Evolutionary conservation across 2,329 filamentous ascomycete species (phyloP).

Genomic region (Penicillium sclerotiorum): DNA sequence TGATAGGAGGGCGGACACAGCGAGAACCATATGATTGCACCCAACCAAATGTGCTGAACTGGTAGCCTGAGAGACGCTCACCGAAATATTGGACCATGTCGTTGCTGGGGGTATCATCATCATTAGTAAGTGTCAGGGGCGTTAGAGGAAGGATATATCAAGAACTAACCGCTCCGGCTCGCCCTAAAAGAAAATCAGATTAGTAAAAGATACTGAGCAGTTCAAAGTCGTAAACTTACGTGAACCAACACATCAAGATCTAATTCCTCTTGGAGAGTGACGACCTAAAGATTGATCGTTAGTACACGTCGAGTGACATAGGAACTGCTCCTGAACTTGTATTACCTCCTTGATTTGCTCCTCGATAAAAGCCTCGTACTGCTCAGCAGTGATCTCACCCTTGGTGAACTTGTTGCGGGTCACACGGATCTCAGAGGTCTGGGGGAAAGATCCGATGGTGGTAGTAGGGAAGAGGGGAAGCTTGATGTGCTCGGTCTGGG

Average conservation of each 20-base stretch:
- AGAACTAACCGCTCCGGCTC: slow-evolving; percentile 77
- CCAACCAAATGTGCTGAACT: slow-evolving; percentile 95
- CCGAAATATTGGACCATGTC: slow-evolving; percentile 99
- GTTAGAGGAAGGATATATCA: too few species aligned
- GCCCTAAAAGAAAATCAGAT: slow-evolving; percentile 39
- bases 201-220: too few species aligned
- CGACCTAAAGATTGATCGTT: slow-evolving; percentile 82
- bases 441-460: slow-evolving; percentile 98
- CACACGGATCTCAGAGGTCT: slow-evolving; percentile 97
- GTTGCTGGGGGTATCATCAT: too few species aligned
- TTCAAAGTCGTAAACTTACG: too few species aligned
- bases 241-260: slow-evolving; percentile 96
- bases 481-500: slow-evolving; percentile 90
- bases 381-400: slow-evolving; percentile 84
- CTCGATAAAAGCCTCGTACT: slow-evolving; percentile 99
- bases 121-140: too few species aligned
- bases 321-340: too few species aligned
- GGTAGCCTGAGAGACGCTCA: slow-evolving; percentile 93
- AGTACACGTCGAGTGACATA: too few species aligned
- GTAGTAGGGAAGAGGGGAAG: slow-evolving; percentile 98
- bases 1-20: slow-evolving; percentile 96
- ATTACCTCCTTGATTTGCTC: too few species aligned
- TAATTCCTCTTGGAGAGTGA: slow-evolving; percentile 98
- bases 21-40: slow-evolving; percentile 98
- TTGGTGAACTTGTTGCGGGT: slow-evolving; percentile 99